Evolutionary conservation across 2,329 filamentous ascomycete species (phyloP), one percentile per base, ranked within the genome.

Genomic region (Colletotrichum sp.): DNA sequence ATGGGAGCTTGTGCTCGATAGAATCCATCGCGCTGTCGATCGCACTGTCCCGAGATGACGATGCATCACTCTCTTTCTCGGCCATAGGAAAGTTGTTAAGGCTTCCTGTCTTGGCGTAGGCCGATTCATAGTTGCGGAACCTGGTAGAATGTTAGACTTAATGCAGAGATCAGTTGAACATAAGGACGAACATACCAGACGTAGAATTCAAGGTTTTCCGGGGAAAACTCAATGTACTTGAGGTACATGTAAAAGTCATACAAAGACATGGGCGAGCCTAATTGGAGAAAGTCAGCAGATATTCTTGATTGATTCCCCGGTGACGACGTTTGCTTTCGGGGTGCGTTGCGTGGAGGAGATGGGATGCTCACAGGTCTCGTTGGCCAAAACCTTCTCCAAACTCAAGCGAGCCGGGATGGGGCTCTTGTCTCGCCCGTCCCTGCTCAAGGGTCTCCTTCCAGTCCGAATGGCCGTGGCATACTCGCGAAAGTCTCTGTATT

Each of bases 221-320:
- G 82, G 3, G 87, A 88, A 80, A 84, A 86, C 79, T 89, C 87
- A 64, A 89, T 88, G 78, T 89, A 85, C 80, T 88, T 88, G 65
- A 89, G 82, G 74, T 88, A 89, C 86, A 89, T 88, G 80, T 88
- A 88, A 67, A 89, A 89, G 80, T 89, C 87, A 74, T 88, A 88
- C 12, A 89, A 79, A 0, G 86, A 88, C 87, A 89, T 88, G 6
- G 87, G 87, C 68, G 86, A 87, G 77, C 86, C 86, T 87, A 64
- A 6, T 26, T 36, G 44, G 3, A 6, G 8, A 12, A 30, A 2
- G 57, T 76, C 5, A 74, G 64, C 34, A 18, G 8, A 9, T 6
- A 15, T 34, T 66, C 26, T 8, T 7, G 13, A 55, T 12, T 62
- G 73, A 26, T 4, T 13, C 9, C 10, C 3, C 10, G 59, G 63